Evolutionary conservation across 2,329 filamentous ascomycete genomes (phyloP).

Genomic region (Fusarium sp.): DNA sequence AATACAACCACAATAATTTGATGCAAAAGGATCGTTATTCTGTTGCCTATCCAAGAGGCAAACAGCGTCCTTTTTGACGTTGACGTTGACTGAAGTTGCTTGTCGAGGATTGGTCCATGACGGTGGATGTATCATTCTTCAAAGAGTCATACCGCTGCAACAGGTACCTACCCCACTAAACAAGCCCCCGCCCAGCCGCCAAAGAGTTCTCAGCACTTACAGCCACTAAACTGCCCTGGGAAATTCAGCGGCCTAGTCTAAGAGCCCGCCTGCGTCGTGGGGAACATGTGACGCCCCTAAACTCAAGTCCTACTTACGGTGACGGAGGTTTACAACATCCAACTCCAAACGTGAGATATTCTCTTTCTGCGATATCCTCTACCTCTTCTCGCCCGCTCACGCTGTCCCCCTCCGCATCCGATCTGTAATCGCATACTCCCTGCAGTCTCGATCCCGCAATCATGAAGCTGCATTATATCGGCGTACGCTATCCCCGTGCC

Average conservation of each 20-base stretch:
- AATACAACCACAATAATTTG: neutral
- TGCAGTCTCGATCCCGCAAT: conserved; percentile 50
- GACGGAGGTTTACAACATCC: conserved; percentile 33
- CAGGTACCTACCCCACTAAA: conserved; percentile 23
- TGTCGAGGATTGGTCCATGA: conserved; percentile 36
- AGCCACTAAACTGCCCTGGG: conserved; percentile 36
- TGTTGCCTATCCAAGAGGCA: conserved; percentile 34
- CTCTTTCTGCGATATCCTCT: conserved; percentile 26
- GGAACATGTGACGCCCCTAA: conserved; percentile 48
- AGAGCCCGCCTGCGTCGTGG: conserved; percentile 37
- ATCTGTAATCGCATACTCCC: conserved; percentile 6
- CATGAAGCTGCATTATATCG: conserved; percentile 92
- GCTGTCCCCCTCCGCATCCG: neutral
- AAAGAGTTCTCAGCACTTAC: conserved; percentile 20
- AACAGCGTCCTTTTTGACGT: conserved; percentile 34
- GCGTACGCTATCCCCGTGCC: conserved; percentile 68
- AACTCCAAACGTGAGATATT: conserved; percentile 22
- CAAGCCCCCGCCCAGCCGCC: conserved; percentile 39
- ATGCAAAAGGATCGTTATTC: conserved; percentile 9
- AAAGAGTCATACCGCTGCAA: conserved; percentile 44
- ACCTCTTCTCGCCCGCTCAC: conserved; percentile 1
- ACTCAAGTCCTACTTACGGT: conserved; percentile 35
- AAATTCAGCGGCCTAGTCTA: conserved; percentile 32
- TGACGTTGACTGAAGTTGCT: conserved; percentile 24
- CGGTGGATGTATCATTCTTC: conserved; percentile 25